Conservation (phyloP, 257 asterid genomes). For the Solanum sejunctum region DNA sequence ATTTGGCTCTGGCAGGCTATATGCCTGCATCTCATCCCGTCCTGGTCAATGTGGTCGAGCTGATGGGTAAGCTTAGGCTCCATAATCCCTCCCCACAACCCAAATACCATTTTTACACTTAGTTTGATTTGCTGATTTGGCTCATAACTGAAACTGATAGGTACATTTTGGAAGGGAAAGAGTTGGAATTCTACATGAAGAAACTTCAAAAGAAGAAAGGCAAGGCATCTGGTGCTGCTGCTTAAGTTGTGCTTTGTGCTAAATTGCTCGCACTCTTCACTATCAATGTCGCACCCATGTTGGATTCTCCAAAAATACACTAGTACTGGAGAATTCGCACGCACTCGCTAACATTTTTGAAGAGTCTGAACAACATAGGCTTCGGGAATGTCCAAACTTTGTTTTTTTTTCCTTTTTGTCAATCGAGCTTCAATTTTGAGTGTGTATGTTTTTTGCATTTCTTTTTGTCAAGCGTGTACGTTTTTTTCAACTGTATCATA, state of each 20-base stretch:
- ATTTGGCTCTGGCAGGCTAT: slow-evolving; percentile 40
- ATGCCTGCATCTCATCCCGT: slow-evolving; percentile 51
- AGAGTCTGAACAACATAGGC: too few species aligned
- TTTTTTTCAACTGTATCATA: too few species aligned
- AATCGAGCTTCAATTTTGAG: too few species aligned
- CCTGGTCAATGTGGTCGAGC: slow-evolving; percentile 66
- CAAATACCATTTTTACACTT: not conserved
- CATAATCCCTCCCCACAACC: not conserved
- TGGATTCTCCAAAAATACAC: too few species aligned
- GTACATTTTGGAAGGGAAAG: slow-evolving; percentile 15
- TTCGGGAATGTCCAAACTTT: too few species aligned
- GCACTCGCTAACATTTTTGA: too few species aligned
- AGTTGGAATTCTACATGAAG: slow-evolving; percentile 15
- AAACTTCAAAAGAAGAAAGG: slow-evolving; percentile 17
- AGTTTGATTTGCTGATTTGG: not conserved
- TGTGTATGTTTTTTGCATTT: too few species aligned
- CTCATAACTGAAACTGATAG: not conserved
- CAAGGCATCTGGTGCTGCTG: slow-evolving; percentile 15
- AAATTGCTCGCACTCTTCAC: too few species aligned
- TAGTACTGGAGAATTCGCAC: too few species aligned
- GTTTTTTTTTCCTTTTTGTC: too few species aligned
- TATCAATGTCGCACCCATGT: too few species aligned
- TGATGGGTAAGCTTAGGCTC: slow-evolving; percentile 30
- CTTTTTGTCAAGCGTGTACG: too few species aligned
- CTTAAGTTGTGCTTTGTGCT: not conserved